A percentile compares a stretch with the other conserved stretches of the same genome.
phyloP scores from a whole-genome alignment of 2,329 filamentous ascomycete genomes.

The Aspergillus cejpii region DNA sequence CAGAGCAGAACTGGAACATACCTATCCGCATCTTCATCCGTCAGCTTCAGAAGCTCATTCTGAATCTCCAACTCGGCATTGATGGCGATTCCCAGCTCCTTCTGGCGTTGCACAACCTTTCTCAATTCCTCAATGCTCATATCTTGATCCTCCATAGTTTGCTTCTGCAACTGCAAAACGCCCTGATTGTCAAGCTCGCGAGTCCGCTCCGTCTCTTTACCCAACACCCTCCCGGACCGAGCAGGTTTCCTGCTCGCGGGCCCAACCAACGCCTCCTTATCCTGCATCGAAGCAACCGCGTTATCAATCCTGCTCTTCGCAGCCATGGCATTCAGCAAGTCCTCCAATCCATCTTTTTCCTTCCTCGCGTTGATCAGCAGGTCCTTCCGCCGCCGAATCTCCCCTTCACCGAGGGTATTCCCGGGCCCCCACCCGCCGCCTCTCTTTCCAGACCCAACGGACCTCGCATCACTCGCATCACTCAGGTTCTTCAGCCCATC shows the following conservation, averaged over 20 bases:
- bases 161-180: constrained; percentile 56
- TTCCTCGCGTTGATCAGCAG: constrained; percentile 52
- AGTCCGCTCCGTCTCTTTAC: constrained; percentile 55
- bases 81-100: constrained; percentile 57
- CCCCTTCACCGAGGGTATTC: constrained; percentile 51
- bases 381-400: constrained; percentile 53
- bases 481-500: constrained; percentile 46
- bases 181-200: constrained; percentile 59
- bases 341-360: constrained; percentile 57
- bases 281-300: constrained; percentile 43
- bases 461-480: constrained; percentile 23
- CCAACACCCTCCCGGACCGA: constrained; percentile 46
- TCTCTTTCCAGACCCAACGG: constrained; percentile 18
- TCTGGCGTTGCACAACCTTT: constrained; percentile 53
- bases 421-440: constrained; percentile 27
- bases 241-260: constrained; percentile 24
- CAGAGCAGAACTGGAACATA: constrained; percentile 19
- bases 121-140: constrained; percentile 53
- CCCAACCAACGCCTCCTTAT: constrained; percentile 41
- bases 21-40: constrained; percentile 54
- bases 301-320: constrained; percentile 44
- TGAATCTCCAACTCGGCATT: constrained; percentile 57
- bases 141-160: constrained; percentile 58
- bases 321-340: constrained; percentile 53
- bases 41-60: constrained; percentile 53